A percentile compares a stretch with the other conserved stretches of the same genome.
Evolutionary conservation across 2,329 filamentous ascomycete genomes (phyloP).

Genomic region (Nannizziopsis arthrosporioides): DNA sequence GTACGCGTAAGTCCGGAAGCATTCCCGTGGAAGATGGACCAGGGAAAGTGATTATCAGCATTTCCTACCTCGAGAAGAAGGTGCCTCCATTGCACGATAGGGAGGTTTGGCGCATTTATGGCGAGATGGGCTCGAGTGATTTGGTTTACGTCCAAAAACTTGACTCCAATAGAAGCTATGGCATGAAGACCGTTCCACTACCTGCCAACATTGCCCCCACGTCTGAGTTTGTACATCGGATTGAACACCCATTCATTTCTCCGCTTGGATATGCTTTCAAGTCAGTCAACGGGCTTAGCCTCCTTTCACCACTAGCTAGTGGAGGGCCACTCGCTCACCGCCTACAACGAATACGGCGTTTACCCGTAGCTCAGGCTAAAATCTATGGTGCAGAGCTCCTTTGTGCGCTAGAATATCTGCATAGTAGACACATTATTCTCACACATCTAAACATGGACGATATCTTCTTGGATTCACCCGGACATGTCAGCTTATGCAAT

Average conservation of each 20-base stretch:
- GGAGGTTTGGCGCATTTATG: conserved; percentile 4
- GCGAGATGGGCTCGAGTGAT: conserved; percentile 8
- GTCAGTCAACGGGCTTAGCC: conserved; percentile 7
- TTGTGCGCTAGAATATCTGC: conserved; percentile 15
- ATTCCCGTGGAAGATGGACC: conserved; percentile 8
- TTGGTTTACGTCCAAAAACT: conserved; percentile 55
- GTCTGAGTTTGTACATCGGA: conserved; percentile 76
- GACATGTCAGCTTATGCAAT: conserved; percentile 15
- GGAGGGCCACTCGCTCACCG: conserved; percentile 15
- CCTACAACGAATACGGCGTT: conserved; percentile 12
- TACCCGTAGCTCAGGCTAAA: conserved; percentile 11
- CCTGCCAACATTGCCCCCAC: conserved; percentile 87
- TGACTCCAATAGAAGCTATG: conserved; percentile 94
- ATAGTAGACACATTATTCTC: conserved; percentile 38
- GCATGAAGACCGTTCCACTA: conserved; percentile 97
- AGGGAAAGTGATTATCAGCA: neutral
- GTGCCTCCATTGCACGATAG: conserved; percentile 5
- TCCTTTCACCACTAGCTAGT: conserved; percentile 15
- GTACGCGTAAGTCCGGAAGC: neutral
- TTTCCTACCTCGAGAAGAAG: conserved; percentile 5
- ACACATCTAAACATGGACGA: conserved; percentile 12
- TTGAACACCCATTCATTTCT: conserved; percentile 15
- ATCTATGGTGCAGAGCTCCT: conserved; percentile 16
- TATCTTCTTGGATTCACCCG: conserved; percentile 15
- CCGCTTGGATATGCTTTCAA: conserved; percentile 13